A percentile compares a stretch with the other conserved stretches of the same genome.
phyloP scores from a whole-genome alignment of 2,329 filamentous ascomycete species.

The Pyrenophora seminiperda region DNA sequence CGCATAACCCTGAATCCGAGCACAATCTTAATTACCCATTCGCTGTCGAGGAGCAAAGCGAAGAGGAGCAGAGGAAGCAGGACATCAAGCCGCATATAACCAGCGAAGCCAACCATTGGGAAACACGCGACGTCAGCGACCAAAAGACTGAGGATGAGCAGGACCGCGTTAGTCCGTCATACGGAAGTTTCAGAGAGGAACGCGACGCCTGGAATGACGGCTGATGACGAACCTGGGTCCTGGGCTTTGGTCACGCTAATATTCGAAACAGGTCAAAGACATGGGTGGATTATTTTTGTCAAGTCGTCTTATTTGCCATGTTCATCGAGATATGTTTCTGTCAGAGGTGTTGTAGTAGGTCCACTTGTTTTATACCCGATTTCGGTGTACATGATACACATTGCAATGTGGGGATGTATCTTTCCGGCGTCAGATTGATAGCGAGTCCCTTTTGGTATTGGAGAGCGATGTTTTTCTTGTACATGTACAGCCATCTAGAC shows the following conservation, averaged over 20 bases:
- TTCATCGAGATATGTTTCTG: background rate
- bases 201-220: conserved; percentile 47
- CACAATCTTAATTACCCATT: conserved; percentile 55
- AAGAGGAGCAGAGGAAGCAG: conserved; percentile 42
- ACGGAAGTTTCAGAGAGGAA: conserved; percentile 52
- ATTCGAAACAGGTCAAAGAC: background rate
- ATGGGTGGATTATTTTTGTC: background rate
- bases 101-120: conserved; percentile 54
- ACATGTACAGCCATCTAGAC: background rate
- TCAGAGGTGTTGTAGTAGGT: conserved; percentile 4
- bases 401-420: background rate
- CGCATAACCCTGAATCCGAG: conserved; percentile 49
- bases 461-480: background rate
- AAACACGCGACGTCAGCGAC: conserved; percentile 41
- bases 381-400: conserved; percentile 7
- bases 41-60: conserved; percentile 44
- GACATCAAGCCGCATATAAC: conserved; percentile 46
- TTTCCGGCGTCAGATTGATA: conserved; percentile 7
- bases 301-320: background rate
- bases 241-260: background rate
- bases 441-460: background rate
- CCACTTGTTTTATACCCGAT: conserved; percentile 18
- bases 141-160: conserved; percentile 20
- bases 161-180: conserved; percentile 41
- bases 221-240: conserved; percentile 12